A percentile compares a stretch with the other conserved stretches of the same genome.
These are phyloP conservation scores for Blyttiomyces sp. DNA, from an alignment of 371 early-diverging fungal species.

Conservation along the genomic window DNA sequence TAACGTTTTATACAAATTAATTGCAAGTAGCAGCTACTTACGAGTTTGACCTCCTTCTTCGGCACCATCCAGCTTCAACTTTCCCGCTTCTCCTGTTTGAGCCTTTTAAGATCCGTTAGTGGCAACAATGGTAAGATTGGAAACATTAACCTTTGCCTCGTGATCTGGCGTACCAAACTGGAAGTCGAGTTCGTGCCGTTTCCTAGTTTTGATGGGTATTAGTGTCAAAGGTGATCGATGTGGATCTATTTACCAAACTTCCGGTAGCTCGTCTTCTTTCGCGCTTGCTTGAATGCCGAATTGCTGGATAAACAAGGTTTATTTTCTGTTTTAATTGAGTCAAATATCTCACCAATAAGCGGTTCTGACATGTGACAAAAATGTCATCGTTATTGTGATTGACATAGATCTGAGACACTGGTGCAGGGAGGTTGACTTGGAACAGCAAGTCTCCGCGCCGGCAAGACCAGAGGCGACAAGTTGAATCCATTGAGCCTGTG, in stretches of 20 bases:
- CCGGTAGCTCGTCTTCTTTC: constrained; percentile 48
- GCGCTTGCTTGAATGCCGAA: constrained; percentile 39
- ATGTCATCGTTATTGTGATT: constrained; percentile 29
- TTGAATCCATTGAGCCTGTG: constrained; percentile 54
- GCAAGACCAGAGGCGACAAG: constrained; percentile 54
- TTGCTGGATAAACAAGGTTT: constrained; percentile 8
- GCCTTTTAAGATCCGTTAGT: too few relatives aligned
- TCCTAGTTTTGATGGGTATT: too few relatives aligned
- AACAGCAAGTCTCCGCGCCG: constrained; percentile 52
- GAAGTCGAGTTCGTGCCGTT: too few relatives aligned
- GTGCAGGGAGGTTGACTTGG: constrained; percentile 54
- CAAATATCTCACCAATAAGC: constrained; percentile 37
- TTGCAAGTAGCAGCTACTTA: too few relatives aligned
- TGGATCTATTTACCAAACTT: constrained; percentile 40
- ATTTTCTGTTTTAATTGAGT: neutral
- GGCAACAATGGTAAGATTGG: too few relatives aligned
- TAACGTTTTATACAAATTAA: too few relatives aligned
- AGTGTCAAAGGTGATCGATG: too few relatives aligned
- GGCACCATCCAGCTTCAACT: too few relatives aligned
- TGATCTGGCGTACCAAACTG: too few relatives aligned
- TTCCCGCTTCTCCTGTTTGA: too few relatives aligned
- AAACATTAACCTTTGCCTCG: too few relatives aligned
- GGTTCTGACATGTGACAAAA: constrained; percentile 40
- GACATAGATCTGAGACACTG: constrained; percentile 31
- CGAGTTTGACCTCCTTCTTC: too few relatives aligned